phyloP scores from a whole-genome alignment of 2,329 filamentous ascomycete species.

The Fusarium tjaetaba region DNA sequence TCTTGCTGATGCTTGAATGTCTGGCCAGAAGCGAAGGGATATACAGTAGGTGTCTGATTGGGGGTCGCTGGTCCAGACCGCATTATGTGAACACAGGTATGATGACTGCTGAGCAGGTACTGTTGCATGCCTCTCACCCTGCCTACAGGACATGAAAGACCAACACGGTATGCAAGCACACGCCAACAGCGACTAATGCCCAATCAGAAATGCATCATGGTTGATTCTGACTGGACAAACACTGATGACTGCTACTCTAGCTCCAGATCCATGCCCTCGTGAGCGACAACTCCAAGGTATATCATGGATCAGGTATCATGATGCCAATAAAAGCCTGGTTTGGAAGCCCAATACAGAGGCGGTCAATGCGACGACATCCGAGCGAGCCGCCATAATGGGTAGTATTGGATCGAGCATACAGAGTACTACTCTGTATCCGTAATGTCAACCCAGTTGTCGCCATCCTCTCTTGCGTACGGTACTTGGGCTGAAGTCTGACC shows the following conservation, averaged over 20 bases:
- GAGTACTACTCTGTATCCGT: too few species aligned
- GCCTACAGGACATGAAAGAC: constrained; percentile 1
- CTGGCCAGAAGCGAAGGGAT: constrained; percentile 9
- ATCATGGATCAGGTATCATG: constrained; percentile 33
- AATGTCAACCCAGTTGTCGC: not conserved
- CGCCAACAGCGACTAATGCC: constrained; percentile 8
- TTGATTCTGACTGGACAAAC: constrained; percentile 2
- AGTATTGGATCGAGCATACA: not conserved
- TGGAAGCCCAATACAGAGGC: constrained; percentile 17
- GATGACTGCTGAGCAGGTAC: constrained; percentile 8
- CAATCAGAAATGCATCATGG: constrained; percentile 20
- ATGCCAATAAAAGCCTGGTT: constrained; percentile 25
- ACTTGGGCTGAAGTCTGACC: not conserved
- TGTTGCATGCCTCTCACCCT: constrained; percentile 24
- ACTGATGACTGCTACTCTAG: constrained; percentile 27
- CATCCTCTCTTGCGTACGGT: not conserved
- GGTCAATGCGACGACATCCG: constrained; percentile 29
- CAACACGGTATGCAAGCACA: constrained; percentile 30
- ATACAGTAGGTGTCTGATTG: not conserved
- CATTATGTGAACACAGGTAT: constrained; percentile 10
- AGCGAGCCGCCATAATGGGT: constrained; percentile 27
- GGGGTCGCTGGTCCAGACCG: constrained; percentile 26
- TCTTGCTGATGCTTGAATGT: not conserved
- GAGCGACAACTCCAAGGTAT: constrained; percentile 37
- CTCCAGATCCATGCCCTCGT: constrained; percentile 39